phyloP scores from a whole-genome alignment of 345 rosid species.

The Gossypium longicalyx region DNA sequence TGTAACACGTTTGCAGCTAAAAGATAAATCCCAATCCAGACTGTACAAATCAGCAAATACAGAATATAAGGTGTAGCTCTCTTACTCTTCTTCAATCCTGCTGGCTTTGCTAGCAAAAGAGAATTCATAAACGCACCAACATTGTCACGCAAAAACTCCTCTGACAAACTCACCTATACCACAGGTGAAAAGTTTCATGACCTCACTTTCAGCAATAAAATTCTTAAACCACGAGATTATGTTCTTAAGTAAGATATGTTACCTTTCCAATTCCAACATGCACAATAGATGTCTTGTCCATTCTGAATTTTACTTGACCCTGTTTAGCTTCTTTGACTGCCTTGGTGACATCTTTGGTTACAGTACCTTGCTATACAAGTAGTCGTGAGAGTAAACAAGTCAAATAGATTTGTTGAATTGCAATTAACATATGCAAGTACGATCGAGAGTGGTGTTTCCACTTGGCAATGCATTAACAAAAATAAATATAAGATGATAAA shows the following conservation, averaged over 20 bases:
- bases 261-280: constrained; percentile 97
- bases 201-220: constrained; percentile 1
- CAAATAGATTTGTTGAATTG: neutral
- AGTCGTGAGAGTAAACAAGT: constrained; percentile 3
- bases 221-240: neutral
- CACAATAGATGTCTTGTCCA: constrained; percentile 88
- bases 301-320: constrained; percentile 72
- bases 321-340: constrained; percentile 77
- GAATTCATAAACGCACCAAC: constrained; percentile 91
- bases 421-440: neutral
- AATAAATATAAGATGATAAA: constrained; percentile 10
- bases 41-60: neutral
- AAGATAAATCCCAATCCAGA: neutral
- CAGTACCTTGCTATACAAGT: constrained; percentile 75
- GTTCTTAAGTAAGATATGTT: constrained; percentile 10
- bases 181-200: neutral
- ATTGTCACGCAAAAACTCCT: constrained; percentile 72
- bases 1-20: constrained; percentile 1
- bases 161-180: constrained; percentile 62
- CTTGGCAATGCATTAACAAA: neutral
- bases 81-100: constrained; percentile 93
- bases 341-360: constrained; percentile 60
- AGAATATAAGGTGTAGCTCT: constrained; percentile 6
- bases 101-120: constrained; percentile 84
- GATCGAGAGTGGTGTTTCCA: neutral